Evolutionary conservation across 768 basidiomycete genomes (phyloP), one percentile per base, ranked within the genome.

Genomic region (Clitopilus passeckerianus): DNA sequence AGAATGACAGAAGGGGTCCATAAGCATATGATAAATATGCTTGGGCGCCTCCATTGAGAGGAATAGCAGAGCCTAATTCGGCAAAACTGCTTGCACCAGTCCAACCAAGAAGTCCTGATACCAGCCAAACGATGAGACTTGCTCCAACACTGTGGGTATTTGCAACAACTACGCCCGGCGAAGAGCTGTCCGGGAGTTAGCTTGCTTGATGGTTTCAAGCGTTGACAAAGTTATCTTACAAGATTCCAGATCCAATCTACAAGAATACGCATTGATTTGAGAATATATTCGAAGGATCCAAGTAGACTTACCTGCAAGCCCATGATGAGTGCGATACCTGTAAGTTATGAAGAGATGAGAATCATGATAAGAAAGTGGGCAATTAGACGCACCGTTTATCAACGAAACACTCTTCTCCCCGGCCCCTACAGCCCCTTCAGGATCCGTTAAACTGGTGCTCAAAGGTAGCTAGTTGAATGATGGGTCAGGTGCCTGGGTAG

Each of bases 1-100:
- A 80, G 70, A 93, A 99, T 7, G 95, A 93, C 37, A 89, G 76
- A 16, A 93, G 79, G 23, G 92, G 91, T 1, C 90, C 92, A 68
- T 92, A 97, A 37, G 94, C 85, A 68, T 95, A 95, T 22, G 87
- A 85, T 22, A 97, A 83, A 71, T 97, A 97, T 15, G 94, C 81
- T 66, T 91, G 89, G 7, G 84, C 82, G 46, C 85, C 86, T 41
- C 84, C 85, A 64, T 85, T 86, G 58, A 91, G 73, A 15, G 93
- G 93, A 68, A 96, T 92, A 37, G 90, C 90, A 44, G 87, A 88
- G 56, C 95, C 96, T 59, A 97, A 78, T 71, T 97, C 94, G 8
- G 93, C 93, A 69, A 88, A 97, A 68, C 91, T 94, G 71, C 91
- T 94, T 24, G 93, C 94, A 18, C 96, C 96, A 2, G 96, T 97